A percentile compares a stretch with the other conserved stretches of the same genome.
These are phyloP conservation scores for Acanthochlamys bracteata DNA, from an alignment of 106 monocot species.

Conservation along the genomic window DNA sequence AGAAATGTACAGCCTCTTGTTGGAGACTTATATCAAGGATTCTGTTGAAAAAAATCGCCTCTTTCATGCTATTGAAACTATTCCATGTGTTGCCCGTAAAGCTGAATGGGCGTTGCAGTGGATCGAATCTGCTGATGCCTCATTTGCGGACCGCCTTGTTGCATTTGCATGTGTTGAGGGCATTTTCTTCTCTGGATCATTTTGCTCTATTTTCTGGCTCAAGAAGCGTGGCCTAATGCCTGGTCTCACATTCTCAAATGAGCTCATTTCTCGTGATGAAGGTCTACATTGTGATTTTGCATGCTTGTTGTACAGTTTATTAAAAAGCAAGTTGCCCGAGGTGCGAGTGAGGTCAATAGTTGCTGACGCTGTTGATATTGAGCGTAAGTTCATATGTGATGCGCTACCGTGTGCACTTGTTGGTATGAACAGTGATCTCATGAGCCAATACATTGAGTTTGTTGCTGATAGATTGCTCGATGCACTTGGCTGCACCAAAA, in stretches of 20 bases:
- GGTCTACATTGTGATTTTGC: constrained; percentile 95
- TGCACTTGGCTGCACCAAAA: constrained; percentile 20
- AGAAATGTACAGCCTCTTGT: constrained; percentile 59
- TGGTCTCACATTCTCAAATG: constrained; percentile 59
- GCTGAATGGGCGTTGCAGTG: constrained; percentile 62
- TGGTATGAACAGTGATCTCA: constrained; percentile 31
- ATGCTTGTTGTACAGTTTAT: constrained; percentile 53
- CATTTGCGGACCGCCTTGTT: constrained; percentile 49
- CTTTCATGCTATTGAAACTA: constrained; percentile 54
- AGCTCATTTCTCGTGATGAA: constrained; percentile 86
- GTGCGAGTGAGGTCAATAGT: constrained; percentile 18
- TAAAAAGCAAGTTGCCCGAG: constrained; percentile 17
- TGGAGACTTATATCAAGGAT: constrained; percentile 60
- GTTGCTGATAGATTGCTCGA: constrained; percentile 30
- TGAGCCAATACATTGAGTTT: constrained; percentile 42
- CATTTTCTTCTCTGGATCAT: constrained; percentile 70
- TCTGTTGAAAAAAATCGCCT: constrained; percentile 36
- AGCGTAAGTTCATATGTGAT: constrained; percentile 33
- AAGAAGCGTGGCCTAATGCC: constrained; percentile 74
- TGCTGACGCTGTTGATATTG: constrained; percentile 33
- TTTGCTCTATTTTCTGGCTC: constrained; percentile 74
- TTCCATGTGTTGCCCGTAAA: constrained; percentile 49
- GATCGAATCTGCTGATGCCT: constrained; percentile 30
- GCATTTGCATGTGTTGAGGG: constrained; percentile 71
- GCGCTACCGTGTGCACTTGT: constrained; percentile 28